phyloP scores from a whole-genome alignment of 2,329 filamentous ascomycete species.

The Talaromyces funiculosus region DNA sequence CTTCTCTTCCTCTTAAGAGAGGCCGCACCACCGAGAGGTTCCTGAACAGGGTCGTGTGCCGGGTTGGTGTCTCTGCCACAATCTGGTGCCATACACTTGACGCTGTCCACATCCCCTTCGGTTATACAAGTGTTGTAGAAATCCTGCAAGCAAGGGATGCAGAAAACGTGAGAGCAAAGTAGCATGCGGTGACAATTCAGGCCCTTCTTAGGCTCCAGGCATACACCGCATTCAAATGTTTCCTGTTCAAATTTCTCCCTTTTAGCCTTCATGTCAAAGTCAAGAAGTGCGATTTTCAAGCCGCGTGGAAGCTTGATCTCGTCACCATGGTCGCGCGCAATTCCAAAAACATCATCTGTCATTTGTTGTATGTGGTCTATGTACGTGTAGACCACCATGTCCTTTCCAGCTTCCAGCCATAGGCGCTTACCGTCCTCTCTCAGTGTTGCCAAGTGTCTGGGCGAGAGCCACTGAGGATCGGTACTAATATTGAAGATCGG shows the following conservation, averaged over 20 bases:
- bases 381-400: conserved; percentile 54
- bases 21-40: background rate
- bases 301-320: conserved; percentile 45
- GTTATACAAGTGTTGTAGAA: conserved; percentile 86
- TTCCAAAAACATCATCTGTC: conserved; percentile 51
- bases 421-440: conserved; percentile 44
- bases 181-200: conserved; percentile 71
- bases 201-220: conserved; percentile 89
- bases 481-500: conserved; percentile 48
- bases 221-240: conserved; percentile 84
- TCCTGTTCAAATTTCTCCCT: conserved; percentile 71
- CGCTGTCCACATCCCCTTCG: conserved; percentile 71
- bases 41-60: conserved; percentile 14
- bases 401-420: conserved; percentile 57
- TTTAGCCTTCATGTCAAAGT: conserved; percentile 71
- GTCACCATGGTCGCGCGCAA: conserved; percentile 35
- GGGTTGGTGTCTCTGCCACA: conserved; percentile 61
- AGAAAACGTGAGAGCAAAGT: conserved; percentile 88
- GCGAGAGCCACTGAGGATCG: conserved; percentile 50
- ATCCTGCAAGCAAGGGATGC: conserved; percentile 75
- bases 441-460: conserved; percentile 40
- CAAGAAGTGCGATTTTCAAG: conserved; percentile 64
- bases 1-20: conserved; percentile 40
- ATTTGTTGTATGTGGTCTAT: conserved; percentile 57
- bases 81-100: conserved; percentile 73